Evolutionary conservation across 805 yeast genomes (phyloP).

Genomic region (Helenozyma baotianmanensis): DNA sequence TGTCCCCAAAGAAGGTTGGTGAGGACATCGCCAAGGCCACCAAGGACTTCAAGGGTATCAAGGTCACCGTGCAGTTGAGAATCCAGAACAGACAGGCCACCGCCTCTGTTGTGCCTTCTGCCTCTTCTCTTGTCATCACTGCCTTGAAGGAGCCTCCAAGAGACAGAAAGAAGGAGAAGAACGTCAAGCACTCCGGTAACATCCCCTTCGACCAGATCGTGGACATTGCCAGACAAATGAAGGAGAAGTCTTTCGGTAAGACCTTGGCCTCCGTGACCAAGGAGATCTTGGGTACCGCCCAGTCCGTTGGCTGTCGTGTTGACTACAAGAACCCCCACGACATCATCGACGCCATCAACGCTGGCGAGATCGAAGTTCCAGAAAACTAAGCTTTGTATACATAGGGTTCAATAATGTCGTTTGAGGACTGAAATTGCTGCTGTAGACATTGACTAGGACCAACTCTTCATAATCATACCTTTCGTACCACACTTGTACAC

Average conservation of each 20-base stretch:
- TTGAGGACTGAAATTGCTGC: constrained; percentile 14
- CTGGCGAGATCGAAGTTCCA: constrained; percentile 95
- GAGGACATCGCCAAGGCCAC: constrained; percentile 99
- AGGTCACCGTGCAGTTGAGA: constrained; percentile 97
- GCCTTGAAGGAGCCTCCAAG: constrained; percentile 99
- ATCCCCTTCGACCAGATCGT: constrained; percentile 92
- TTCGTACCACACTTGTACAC: too few relatives aligned
- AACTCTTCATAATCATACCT: too few relatives aligned
- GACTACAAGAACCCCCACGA: constrained; percentile 99
- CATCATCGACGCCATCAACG: constrained; percentile 96
- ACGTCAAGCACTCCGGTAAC: constrained; percentile 99
- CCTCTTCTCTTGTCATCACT: constrained; percentile 97
- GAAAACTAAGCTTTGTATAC: constrained; percentile 54
- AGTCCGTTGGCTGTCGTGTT: constrained; percentile 99
- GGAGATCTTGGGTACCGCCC: constrained; percentile 99
- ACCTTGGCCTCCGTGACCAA: constrained; percentile 93
- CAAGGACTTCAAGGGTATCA: constrained; percentile 97
- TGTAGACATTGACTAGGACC: too few relatives aligned
- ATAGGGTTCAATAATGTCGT: constrained; percentile 34
- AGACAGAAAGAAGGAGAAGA: constrained; percentile 99
- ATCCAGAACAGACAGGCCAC: constrained; percentile 99
- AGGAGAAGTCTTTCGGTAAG: constrained; percentile 97
- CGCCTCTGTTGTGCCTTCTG: constrained; percentile 98
- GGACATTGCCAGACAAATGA: constrained; percentile 97
- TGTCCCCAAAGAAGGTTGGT: constrained; percentile 99